These are phyloP conservation scores for Bremia lactucae DNA, from an alignment of 352 stramenopile species.

Conservation along the genomic window DNA sequence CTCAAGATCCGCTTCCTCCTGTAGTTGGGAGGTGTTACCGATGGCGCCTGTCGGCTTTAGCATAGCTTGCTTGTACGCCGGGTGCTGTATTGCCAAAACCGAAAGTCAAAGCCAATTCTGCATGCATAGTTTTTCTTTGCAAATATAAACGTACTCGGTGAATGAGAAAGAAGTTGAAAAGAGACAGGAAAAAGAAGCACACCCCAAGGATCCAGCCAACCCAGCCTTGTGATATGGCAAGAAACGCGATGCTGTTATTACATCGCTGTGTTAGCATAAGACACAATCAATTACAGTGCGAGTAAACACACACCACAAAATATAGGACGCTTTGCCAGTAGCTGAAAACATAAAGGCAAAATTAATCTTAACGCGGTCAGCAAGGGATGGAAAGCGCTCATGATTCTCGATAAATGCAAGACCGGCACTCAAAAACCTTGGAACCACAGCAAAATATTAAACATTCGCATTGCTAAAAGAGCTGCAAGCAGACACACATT, in stretches of 20 bases:
- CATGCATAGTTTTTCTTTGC: no score
- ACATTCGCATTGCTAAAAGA: neutral
- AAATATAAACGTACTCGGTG: conserved; percentile 49
- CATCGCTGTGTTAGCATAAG: conserved; percentile 2
- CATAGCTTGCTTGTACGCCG: conserved; percentile 70
- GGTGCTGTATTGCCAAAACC: conserved; percentile 31
- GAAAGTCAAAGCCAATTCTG: conserved; percentile 6
- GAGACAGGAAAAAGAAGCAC: conserved; percentile 61
- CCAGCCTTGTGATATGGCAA: conserved; percentile 71
- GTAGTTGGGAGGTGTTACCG: conserved; percentile 19
- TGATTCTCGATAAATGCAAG: conserved; percentile 81
- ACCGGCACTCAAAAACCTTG: conserved; percentile 43
- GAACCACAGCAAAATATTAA: neutral
- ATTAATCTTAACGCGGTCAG: conserved; percentile 76
- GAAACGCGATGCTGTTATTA: conserved; percentile 53
- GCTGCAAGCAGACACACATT: conserved; percentile 32
- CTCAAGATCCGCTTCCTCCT: conserved; percentile 54
- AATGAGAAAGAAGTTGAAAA: conserved; percentile 87
- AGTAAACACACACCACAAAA: conserved; percentile 47
- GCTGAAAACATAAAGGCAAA: conserved; percentile 86
- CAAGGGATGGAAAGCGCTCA: conserved; percentile 66
- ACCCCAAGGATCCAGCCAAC: conserved; percentile 65
- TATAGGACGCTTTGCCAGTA: conserved; percentile 73
- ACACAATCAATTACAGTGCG: neutral
- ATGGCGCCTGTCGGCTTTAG: conserved; percentile 32